Conservation (phyloP, 768 basidiomycete species). For the Xerocomellus amylosporus region DNA sequence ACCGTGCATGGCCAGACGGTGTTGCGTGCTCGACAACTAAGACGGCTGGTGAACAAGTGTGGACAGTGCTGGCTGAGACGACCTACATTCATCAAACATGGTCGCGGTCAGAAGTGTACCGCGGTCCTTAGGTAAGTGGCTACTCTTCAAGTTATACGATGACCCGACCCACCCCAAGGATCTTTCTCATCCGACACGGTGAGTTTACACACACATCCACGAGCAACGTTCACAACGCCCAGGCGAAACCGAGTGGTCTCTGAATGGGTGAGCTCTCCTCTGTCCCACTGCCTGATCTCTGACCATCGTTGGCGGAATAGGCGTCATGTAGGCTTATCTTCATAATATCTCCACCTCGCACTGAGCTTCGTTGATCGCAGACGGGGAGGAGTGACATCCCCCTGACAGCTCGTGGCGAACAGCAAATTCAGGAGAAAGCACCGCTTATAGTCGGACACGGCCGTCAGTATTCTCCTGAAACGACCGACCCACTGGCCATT, state of each 20-base stretch:
- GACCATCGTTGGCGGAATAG: conserved; percentile 33
- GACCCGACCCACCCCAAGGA: conserved; percentile 60
- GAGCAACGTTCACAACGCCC: not conserved
- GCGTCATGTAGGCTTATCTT: conserved; percentile 51
- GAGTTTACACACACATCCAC: conserved; percentile 5
- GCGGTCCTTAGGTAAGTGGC: too few species aligned
- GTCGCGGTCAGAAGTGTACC: conserved; percentile 12
- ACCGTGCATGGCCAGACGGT: conserved; percentile 40
- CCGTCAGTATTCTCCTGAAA: conserved; percentile 47
- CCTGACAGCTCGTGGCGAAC: conserved; percentile 72
- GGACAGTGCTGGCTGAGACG: not conserved
- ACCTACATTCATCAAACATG: conserved; percentile 72
- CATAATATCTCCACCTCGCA: not conserved
- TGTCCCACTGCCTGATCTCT: not conserved
- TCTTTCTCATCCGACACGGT: conserved; percentile 84
- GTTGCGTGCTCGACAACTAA: conserved; percentile 86
- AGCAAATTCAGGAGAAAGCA: conserved; percentile 65
- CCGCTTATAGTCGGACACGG: conserved; percentile 68
- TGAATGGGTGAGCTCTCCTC: conserved; percentile 60
- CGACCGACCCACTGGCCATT: not conserved
- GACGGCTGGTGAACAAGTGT: not conserved
- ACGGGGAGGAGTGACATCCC: conserved; percentile 89
- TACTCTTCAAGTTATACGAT: not conserved
- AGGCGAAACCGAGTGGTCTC: conserved; percentile 95
- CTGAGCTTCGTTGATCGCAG: conserved; percentile 38